These are phyloP conservation scores for Euclidium syriacum DNA, from an alignment of 345 rosid species.

Conservation along the genomic window DNA sequence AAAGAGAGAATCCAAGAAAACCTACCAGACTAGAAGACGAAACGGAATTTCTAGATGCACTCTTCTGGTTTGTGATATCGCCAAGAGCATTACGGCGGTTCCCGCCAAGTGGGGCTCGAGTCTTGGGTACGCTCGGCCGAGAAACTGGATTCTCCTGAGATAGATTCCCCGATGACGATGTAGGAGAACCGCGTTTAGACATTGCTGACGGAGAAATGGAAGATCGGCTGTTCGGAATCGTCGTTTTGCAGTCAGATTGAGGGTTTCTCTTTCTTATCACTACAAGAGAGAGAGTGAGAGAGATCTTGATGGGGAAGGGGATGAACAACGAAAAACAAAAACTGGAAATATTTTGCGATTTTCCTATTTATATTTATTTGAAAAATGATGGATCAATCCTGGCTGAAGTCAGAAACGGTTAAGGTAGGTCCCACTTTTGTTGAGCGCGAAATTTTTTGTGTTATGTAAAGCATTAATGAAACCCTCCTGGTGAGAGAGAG, in stretches of 20 bases:
- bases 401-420: constrained; percentile 17
- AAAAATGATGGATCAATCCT: neutral
- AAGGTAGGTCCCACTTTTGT: constrained; percentile 6
- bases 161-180: constrained; percentile 40
- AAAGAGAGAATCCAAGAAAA: neutral
- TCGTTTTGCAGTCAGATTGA: constrained; percentile 14
- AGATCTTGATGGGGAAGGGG: neutral
- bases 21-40: constrained; percentile 57
- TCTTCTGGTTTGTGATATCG: constrained; percentile 55
- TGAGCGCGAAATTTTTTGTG: too few species aligned
- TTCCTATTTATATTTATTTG: neutral
- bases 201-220: constrained; percentile 44
- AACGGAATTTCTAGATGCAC: constrained; percentile 35
- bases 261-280: constrained; percentile 15
- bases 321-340: neutral
- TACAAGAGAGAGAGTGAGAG: neutral
- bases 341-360: neutral
- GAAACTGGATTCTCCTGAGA: constrained; percentile 33
- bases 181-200: constrained; percentile 39
- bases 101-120: constrained; percentile 65
- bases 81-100: constrained; percentile 24
- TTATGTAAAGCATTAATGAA: too few species aligned
- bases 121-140: constrained; percentile 46
- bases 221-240: constrained; percentile 31
- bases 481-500: too few species aligned